Conservation (phyloP, 2,329 filamentous ascomycete genomes). For the Ophiostoma sp. region DNA sequence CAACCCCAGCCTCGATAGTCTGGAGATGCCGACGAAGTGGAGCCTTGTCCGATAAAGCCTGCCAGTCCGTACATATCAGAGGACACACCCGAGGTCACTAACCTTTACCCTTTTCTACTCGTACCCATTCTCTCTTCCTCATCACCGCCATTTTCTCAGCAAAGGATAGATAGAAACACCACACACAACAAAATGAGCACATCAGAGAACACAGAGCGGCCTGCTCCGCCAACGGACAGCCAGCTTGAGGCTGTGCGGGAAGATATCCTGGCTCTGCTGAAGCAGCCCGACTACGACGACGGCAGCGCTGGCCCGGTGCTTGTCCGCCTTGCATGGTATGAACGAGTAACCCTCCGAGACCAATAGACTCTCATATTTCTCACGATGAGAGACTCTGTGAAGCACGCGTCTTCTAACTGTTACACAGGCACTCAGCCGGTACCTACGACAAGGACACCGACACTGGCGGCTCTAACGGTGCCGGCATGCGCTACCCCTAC, state of each 20-base stretch:
- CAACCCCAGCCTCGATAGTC: constrained; percentile 5
- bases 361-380: no score
- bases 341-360: neutral
- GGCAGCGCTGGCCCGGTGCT: constrained; percentile 92
- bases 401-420: neutral
- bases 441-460: constrained; percentile 84
- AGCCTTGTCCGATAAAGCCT: neutral
- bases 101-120: neutral
- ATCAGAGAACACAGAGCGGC: neutral
- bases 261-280: constrained; percentile 55
- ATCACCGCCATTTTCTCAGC: neutral
- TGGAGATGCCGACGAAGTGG: constrained; percentile 14
- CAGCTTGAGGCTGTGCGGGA: constrained; percentile 4
- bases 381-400: neutral
- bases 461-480: constrained; percentile 91
- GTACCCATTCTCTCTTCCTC: neutral
- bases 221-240: neutral
- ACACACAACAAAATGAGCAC: constrained; percentile 6
- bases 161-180: neutral
- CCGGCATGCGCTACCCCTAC: constrained; percentile 90
- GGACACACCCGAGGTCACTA: neutral
- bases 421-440: constrained; percentile 73
- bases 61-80: neutral
- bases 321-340: constrained; percentile 67
- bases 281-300: constrained; percentile 93